Conservation (phyloP, 164 flowering plant species). For the Chimonanthus salicifolius region DNA sequence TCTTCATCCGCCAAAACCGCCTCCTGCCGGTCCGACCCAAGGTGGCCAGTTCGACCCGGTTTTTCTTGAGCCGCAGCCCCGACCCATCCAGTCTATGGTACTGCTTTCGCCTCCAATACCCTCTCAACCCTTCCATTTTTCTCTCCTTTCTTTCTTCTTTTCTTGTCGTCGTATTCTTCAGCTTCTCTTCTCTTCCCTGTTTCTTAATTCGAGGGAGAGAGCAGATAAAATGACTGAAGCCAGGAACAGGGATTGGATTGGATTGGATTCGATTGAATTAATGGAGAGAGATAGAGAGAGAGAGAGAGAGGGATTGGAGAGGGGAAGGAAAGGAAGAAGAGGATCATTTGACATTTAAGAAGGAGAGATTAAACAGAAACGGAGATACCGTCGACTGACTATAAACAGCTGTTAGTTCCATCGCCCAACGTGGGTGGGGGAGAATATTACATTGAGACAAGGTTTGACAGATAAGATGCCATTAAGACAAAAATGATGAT, state of each 20-base stretch:
- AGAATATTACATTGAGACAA: no score
- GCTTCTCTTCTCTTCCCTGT: no score
- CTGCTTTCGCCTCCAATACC: slow-evolving; percentile 43
- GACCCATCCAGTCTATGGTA: slow-evolving; percentile 42
- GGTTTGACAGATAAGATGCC: no score
- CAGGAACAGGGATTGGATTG: no score
- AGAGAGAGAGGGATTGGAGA: not conserved
- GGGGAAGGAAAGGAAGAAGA: not conserved
- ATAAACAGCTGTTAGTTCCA: not conserved
- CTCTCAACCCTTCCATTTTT: slow-evolving; percentile 22
- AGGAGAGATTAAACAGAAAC: not conserved
- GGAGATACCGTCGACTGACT: not conserved
- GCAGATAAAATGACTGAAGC: no score
- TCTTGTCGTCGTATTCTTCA: not conserved
- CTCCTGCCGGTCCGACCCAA: slow-evolving; percentile 15
- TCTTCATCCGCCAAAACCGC: slow-evolving; percentile 47
- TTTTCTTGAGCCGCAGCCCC: slow-evolving; percentile 6
- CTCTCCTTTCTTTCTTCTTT: not conserved
- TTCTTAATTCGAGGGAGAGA: no score
- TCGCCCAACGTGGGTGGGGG: not conserved
- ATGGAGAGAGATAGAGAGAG: not conserved
- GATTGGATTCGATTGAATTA: no score
- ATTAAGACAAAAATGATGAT: no score
- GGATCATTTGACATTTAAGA: not conserved
- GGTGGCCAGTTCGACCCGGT: slow-evolving; percentile 12